A percentile compares a stretch with the other conserved stretches of the same genome.
phyloP scores from a whole-genome alignment of 805 yeast genomes.

The Lipomyces mesembrius region DNA sequence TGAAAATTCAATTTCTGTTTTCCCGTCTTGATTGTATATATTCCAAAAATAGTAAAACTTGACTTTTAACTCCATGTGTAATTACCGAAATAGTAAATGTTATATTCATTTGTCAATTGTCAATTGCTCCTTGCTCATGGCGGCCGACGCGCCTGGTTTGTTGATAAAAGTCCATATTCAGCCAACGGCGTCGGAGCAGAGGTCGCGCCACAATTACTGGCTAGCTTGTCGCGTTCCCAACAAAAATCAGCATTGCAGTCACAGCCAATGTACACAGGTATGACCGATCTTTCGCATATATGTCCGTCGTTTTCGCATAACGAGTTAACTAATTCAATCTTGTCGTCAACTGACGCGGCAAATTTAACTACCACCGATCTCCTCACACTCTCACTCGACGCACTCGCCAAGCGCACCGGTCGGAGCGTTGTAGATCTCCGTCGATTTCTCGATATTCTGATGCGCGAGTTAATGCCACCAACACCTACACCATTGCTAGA shows the following conservation, averaged over 20 bases:
- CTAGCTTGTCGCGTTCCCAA: too few relatives aligned
- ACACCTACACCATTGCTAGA: background rate
- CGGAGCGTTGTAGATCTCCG: constrained; percentile 11
- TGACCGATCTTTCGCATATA: constrained; percentile 13
- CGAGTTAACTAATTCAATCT: constrained; percentile 9
- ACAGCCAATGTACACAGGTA: background rate
- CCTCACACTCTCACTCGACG: constrained; percentile 12
- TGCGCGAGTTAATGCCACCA: background rate
- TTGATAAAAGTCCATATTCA: background rate
- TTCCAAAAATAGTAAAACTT: too few relatives aligned
- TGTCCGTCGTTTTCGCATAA: constrained; percentile 16
- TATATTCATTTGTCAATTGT: background rate
- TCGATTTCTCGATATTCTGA: constrained; percentile 7
- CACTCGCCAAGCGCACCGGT: constrained; percentile 17
- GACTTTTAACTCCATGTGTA: background rate
- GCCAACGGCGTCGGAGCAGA: background rate
- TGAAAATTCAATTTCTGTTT: too few relatives aligned
- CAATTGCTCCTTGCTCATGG: too few relatives aligned
- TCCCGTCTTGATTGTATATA: too few relatives aligned
- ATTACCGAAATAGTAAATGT: background rate
- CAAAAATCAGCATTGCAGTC: too few relatives aligned
- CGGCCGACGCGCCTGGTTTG: background rate
- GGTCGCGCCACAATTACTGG: background rate
- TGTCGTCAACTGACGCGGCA: constrained; percentile 17
- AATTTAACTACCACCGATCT: constrained; percentile 18